Base-by-base conservation (phyloP, 2,329 filamentous ascomycete genomes). In the Geosmithia putterillii region DNA sequence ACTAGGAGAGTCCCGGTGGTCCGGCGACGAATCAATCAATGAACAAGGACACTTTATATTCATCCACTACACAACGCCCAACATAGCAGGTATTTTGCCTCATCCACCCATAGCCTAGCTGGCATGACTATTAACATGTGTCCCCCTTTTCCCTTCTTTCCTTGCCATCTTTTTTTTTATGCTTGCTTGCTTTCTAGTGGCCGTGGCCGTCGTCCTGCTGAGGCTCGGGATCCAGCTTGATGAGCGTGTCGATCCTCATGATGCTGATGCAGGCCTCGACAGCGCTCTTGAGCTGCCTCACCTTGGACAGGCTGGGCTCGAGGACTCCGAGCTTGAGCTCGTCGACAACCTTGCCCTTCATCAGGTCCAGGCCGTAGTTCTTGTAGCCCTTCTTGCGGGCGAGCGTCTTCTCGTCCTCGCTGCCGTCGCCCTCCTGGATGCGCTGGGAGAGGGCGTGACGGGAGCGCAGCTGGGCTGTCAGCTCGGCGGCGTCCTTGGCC, bases 201-300 rank as follows among this genome's bases (percentile, higher is more conserved):
- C 83, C 87, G 66, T 94, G 86, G 45, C 86, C 88, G 66, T 94
- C 84, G 52, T 78, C 78, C 57, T 80, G 76, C 36, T 69, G 71
- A 70, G 82, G 76, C 71, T 95, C 88, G 17, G 89, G 89, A 72
- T 98, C 92, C 64, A 98, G 70, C 73, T 94, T 94, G 69, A 98
- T 96, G 66, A 98, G 74, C 51, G 92, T 96, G 70, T 98, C 92
- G 61, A 98, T 98, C 57, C 92, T 79, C 92, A 98, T 96, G 62
- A 98, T 96, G 59, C 88, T 86, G 65, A 98, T 94, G 65, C 92
- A 96, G 44, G 92, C 92, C 70, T 98, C 92, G 41, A 98, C 92
- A 22, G 92, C 92, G 66, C 85, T 94, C 82, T 98, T 98, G 59
- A 98, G 73, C 73, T 96, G 92, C 66, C 90, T 84, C 53, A 98